phyloP scores from a whole-genome alignment of 129 eudicot species.

The Escallonia herrerae region DNA sequence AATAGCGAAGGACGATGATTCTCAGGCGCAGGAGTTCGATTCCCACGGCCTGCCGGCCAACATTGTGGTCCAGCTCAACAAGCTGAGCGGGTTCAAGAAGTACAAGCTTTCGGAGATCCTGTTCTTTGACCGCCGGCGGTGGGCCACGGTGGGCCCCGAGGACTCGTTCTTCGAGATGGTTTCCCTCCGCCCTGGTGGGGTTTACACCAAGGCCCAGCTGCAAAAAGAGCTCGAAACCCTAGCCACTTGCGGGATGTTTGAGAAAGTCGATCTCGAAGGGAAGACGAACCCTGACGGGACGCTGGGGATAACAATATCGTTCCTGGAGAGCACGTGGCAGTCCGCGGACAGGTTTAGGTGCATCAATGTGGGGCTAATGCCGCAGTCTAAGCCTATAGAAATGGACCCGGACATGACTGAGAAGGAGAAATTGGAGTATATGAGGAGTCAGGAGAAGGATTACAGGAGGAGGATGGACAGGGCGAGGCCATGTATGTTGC shows the following conservation, averaged over 20 bases:
- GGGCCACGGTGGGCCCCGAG: conserved; percentile 38
- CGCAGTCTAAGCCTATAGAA: conserved; percentile 60
- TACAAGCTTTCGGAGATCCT: conserved; percentile 64
- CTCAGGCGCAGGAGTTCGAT: conserved; percentile 49
- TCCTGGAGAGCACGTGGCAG: conserved; percentile 67
- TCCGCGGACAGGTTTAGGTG: conserved; percentile 58
- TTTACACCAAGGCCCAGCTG: conserved; percentile 71
- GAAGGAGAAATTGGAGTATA: conserved; percentile 53
- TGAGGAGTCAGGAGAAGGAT: conserved; percentile 53
- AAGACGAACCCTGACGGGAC: conserved; percentile 83
- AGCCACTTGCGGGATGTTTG: conserved; percentile 82
- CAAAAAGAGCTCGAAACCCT: conserved; percentile 82
- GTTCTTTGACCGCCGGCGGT: conserved; percentile 37
- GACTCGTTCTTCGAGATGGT: conserved; percentile 82
- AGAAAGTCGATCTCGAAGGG: conserved; percentile 64
- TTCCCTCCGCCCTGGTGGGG: conserved; percentile 58
- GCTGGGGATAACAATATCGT: conserved; percentile 37
- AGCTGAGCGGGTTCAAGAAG: conserved; percentile 62
- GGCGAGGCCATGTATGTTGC: conserved; percentile 78
- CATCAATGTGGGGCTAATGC: conserved; percentile 79
- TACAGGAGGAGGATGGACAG: conserved; percentile 61
- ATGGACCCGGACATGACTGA: conserved; percentile 75
- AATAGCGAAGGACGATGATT: conserved; percentile 57
- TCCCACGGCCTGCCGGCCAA: conserved; percentile 71
- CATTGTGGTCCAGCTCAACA: conserved; percentile 45